These are phyloP conservation scores for Vanrija sp. DNA, from an alignment of 1,284 basidiomycete genomes.

Conservation along the genomic window DNA sequence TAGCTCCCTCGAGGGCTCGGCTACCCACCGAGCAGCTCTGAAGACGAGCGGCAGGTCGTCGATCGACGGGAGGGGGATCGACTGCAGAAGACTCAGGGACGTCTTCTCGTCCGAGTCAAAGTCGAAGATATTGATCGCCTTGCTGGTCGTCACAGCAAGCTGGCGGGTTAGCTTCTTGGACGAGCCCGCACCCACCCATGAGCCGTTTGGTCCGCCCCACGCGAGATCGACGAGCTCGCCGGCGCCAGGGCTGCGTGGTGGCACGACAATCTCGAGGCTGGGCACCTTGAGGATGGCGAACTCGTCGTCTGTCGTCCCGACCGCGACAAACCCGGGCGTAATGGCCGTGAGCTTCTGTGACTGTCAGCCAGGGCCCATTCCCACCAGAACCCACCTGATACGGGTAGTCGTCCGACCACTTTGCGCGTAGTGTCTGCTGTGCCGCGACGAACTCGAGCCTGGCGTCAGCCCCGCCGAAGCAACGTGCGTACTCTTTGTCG, in stretches of 20 bases:
- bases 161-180: conserved; percentile 9
- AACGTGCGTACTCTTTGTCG: conserved; percentile 55
- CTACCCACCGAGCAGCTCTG: conserved; percentile 63
- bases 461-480: neutral
- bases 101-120: conserved; percentile 15
- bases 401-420: conserved; percentile 71
- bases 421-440: conserved; percentile 60
- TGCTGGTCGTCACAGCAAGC: conserved; percentile 37
- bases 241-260: conserved; percentile 22
- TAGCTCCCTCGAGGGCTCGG: neutral
- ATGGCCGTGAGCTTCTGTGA: conserved; percentile 45
- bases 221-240: conserved; percentile 43
- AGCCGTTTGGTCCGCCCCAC: conserved; percentile 39
- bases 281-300: conserved; percentile 66
- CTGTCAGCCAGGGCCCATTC: neutral
- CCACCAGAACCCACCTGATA: conserved; percentile 65
- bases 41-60: conserved; percentile 56
- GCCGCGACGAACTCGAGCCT: conserved; percentile 59
- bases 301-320: conserved; percentile 44
- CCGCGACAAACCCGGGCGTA: conserved; percentile 31
- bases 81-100: conserved; percentile 31
- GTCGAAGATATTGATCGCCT: conserved; percentile 28
- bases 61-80: conserved; percentile 36
- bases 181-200: conserved; percentile 28
- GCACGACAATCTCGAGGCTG: conserved; percentile 60